Evolutionary conservation across 129 eudicot species (phyloP).

Genomic region (Arctium minus): DNA sequence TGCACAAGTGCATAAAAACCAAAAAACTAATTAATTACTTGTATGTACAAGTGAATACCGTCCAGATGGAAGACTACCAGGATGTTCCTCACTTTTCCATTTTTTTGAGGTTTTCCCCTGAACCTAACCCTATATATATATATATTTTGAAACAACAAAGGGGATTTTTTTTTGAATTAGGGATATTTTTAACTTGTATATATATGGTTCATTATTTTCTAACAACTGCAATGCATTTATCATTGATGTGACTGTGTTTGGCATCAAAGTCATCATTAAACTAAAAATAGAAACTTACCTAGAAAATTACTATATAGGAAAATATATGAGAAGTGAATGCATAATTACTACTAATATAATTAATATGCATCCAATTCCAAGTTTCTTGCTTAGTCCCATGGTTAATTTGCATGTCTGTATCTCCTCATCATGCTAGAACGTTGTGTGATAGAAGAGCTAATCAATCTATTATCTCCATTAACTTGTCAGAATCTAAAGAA

Average conservation of each 20-base stretch:
- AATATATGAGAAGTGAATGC: constrained; percentile 1
- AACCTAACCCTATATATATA: too few relatives aligned
- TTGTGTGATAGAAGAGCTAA: not conserved
- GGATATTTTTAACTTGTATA: too few relatives aligned
- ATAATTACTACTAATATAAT: not conserved
- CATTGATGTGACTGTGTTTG: not conserved
- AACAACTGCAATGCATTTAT: not conserved
- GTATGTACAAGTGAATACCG: too few relatives aligned
- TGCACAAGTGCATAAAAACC: too few relatives aligned
- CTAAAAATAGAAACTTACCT: not conserved
- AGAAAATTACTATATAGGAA: not conserved
- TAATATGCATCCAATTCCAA: not conserved
- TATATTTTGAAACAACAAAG: too few relatives aligned
- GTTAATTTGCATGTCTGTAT: not conserved
- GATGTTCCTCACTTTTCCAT: too few relatives aligned
- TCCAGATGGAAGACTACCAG: too few relatives aligned
- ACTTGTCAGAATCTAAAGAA: not conserved
- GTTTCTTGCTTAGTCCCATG: not conserved
- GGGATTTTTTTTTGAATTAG: too few relatives aligned
- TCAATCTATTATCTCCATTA: not conserved
- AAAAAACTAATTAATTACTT: too few relatives aligned
- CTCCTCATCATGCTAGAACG: not conserved
- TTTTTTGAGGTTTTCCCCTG: too few relatives aligned
- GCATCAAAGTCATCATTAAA: constrained; percentile 5
- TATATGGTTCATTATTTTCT: not conserved